Conservation (phyloP, 1,284 basidiomycete genomes). For the Thelephora terrestris region DNA sequence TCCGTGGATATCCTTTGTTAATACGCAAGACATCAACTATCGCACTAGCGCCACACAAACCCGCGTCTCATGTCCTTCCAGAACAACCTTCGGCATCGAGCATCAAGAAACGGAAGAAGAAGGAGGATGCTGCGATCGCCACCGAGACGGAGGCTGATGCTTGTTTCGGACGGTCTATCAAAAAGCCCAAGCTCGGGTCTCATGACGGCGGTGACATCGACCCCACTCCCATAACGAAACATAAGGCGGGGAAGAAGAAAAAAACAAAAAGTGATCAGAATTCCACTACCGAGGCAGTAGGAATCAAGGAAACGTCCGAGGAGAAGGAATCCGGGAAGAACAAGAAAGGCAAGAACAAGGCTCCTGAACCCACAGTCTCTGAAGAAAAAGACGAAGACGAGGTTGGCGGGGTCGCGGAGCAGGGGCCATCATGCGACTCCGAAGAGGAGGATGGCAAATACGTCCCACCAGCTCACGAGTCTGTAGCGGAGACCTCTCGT, state of each 20-base stretch:
- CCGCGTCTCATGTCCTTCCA: too few relatives aligned
- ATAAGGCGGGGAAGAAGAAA: slow-evolving; percentile 4
- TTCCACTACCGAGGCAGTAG: background rate
- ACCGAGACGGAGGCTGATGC: too few relatives aligned
- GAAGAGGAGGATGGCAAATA: background rate
- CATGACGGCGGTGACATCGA: slow-evolving; percentile 7
- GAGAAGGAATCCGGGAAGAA: slow-evolving; percentile 11
- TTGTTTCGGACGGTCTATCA: background rate
- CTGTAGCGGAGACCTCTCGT: slow-evolving; percentile 11
- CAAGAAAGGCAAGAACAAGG: slow-evolving; percentile 3
- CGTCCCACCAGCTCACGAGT: slow-evolving; percentile 19
- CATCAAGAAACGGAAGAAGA: too few relatives aligned
- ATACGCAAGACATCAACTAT: slow-evolving; percentile 5
- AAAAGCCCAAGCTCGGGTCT: background rate
- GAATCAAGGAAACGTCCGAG: slow-evolving; percentile 19
- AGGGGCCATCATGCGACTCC: background rate
- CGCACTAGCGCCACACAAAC: too few relatives aligned
- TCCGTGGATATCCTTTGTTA: background rate
- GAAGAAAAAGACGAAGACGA: slow-evolving; percentile 15
- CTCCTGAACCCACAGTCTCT: background rate
- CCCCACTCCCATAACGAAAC: slow-evolving; percentile 6
- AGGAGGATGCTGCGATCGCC: too few relatives aligned
- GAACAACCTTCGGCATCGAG: too few relatives aligned
- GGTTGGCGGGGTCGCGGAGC: background rate
- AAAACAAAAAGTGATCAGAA: slow-evolving; percentile 3